These are phyloP conservation scores for Teratosphaeria epicoccoides DNA, from an alignment of 2,329 filamentous ascomycete species.

Conservation along the genomic window DNA sequence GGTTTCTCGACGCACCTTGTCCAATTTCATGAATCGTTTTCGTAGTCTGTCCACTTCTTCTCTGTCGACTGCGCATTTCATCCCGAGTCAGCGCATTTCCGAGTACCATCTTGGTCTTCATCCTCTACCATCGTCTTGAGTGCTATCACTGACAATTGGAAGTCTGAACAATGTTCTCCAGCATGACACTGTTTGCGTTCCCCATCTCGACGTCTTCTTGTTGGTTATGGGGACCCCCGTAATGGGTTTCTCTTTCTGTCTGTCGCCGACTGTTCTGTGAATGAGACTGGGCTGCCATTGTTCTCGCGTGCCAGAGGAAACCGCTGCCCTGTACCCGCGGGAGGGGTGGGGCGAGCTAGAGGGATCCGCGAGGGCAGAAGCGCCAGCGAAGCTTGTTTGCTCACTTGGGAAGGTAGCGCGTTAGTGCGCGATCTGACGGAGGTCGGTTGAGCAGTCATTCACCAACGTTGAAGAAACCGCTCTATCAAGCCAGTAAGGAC, in stretches of 20 bases:
- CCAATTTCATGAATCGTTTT: conserved; percentile 98
- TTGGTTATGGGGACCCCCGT: background rate
- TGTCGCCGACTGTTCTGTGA: background rate
- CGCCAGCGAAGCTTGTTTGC: background rate
- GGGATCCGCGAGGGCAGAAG: background rate
- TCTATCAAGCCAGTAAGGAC: background rate
- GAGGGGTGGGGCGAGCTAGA: background rate
- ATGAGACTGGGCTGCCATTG: background rate
- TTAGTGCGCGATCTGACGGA: background rate
- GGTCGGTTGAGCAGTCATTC: background rate
- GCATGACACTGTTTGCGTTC: conserved; percentile 54
- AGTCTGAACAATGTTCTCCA: conserved; percentile 92
- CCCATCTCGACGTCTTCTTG: conserved; percentile 33
- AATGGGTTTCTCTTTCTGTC: background rate
- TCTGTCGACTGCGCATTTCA: conserved; percentile 61
- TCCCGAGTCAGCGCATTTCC: conserved; percentile 5
- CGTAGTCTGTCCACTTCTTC: conserved; percentile 92
- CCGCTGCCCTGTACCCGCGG: background rate
- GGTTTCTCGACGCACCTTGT: conserved; percentile 57
- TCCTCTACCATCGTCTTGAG: background rate
- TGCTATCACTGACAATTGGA: conserved; percentile 67
- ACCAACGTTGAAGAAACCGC: background rate
- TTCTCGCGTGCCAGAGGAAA: background rate
- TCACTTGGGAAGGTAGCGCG: background rate
- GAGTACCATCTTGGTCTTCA: too few relatives aligned